Conservation (phyloP, 1,139 yeast genomes). For the Waltiozyma sp. region DNA sequence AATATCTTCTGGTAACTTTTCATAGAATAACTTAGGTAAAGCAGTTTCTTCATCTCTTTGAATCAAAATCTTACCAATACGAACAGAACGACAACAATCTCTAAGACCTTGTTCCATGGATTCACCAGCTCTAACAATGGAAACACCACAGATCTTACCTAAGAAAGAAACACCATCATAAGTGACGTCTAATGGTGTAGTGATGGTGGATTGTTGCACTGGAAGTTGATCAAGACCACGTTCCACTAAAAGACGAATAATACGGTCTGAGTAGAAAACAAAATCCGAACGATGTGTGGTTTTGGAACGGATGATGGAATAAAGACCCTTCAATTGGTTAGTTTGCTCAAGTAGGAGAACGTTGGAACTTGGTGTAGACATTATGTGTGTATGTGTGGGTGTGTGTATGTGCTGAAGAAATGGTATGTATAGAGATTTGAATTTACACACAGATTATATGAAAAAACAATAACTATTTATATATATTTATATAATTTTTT, state of each 20-base stretch:
- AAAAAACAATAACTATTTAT: too few relatives aligned
- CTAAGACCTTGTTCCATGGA: slow-evolving; percentile 97
- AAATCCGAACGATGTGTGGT: slow-evolving; percentile 79
- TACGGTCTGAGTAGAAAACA: slow-evolving; percentile 89
- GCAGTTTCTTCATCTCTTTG: slow-evolving; percentile 96
- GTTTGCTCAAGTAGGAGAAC: slow-evolving; percentile 76
- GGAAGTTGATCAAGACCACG: slow-evolving; percentile 92
- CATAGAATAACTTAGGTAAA: slow-evolving; percentile 69
- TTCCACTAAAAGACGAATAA: slow-evolving; percentile 84
- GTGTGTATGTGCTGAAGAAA: too few relatives aligned
- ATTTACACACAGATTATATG: too few relatives aligned
- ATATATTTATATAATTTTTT: too few relatives aligned
- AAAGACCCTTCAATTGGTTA: slow-evolving; percentile 77
- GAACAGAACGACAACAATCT: slow-evolving; percentile 92
- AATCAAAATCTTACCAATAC: slow-evolving; percentile 90
- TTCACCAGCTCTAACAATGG: slow-evolving; percentile 96
- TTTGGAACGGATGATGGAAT: slow-evolving; percentile 80
- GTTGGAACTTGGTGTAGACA: slow-evolving; percentile 24
- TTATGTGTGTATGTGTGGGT: not conserved
- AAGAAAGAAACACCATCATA: slow-evolving; percentile 74
- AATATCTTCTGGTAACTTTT: slow-evolving; percentile 87
- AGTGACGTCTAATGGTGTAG: slow-evolving; percentile 65
- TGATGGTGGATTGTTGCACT: slow-evolving; percentile 52
- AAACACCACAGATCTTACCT: slow-evolving; percentile 95
- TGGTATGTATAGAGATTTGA: too few relatives aligned